Evolutionary conservation across 192 early-diverging fungal species (phyloP), one percentile per base, ranked within the genome.

Genomic region (Chytriomyces sp.): DNA sequence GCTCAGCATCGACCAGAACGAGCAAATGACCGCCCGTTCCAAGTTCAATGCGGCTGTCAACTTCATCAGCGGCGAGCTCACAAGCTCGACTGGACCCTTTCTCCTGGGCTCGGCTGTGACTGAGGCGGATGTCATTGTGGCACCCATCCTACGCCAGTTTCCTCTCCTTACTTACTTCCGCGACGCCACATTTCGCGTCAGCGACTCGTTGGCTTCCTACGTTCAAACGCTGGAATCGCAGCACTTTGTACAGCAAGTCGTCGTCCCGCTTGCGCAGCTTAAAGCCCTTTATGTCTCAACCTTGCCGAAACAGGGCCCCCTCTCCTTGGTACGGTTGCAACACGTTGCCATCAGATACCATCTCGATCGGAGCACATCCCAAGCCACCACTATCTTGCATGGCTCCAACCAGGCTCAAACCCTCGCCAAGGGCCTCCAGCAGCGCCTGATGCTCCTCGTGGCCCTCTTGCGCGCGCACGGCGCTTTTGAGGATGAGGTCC

Each of bases 281-380:
- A 12, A 37, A 8, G 8, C 14, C 74, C 65, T 61, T 67, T 39
- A n/a, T 44, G 36, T 32, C 39, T 67, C 65, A 56, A 75, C 26
- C 38, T 58, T n/a, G 69, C 39, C 22, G 74, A 75, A 54, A 75
- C 30, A 64, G 25, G 34, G 68, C 65, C 31, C 68, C 69, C 39
- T 59, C 74, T 22, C 68, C 69, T 59, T 75, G 65, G 31, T 75
- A 55, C 5, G 64, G 57, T 10, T 64, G 68, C 58, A 75, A 69
- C 54, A 69, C 74, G 39, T 55, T 68, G 49, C 69, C 74, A 52
- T 75, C 74, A 41, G 68, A 75, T 5, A 75, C 44, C n/a, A 39
- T 75, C 74, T 8, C 41, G 5, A 25, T 75, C 64, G 7, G 69
- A 64, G 36, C 69, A 64, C 74, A 75, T 75, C 2, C 74, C 74